Evolutionary conservation across 768 basidiomycete genomes (phyloP).

Genomic region (Neoboletus brunneissimus): DNA sequence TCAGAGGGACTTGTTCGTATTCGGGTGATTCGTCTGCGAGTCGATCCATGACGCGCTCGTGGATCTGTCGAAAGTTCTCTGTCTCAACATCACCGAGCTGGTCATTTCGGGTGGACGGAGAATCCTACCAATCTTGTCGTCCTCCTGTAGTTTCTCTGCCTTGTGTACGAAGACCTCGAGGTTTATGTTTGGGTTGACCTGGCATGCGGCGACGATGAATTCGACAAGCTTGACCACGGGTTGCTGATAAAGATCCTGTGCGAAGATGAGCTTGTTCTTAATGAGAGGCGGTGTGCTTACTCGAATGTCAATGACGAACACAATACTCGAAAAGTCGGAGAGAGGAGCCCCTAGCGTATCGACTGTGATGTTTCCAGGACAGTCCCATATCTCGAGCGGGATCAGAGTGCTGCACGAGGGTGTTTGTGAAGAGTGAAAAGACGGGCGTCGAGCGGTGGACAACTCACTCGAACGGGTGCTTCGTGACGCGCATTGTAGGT

Average conservation of each 20-base stretch:
- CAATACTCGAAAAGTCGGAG: conserved; percentile 76
- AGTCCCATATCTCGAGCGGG: conserved; percentile 94
- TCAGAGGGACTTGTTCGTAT: conserved; percentile 73
- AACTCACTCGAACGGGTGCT: conserved; percentile 78
- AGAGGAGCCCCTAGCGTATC: conserved; percentile 76
- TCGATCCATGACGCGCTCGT: conserved; percentile 81
- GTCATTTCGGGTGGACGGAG: not conserved
- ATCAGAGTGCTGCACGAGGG: conserved; percentile 68
- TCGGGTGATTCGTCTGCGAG: conserved; percentile 74
- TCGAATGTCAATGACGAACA: conserved; percentile 95
- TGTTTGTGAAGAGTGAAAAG: not conserved
- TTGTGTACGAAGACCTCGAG: conserved; percentile 96
- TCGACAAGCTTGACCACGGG: conserved; percentile 80
- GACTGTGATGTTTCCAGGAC: conserved; percentile 80
- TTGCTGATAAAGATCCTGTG: conserved; percentile 78
- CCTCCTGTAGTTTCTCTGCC: conserved; percentile 86
- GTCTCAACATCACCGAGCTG: conserved; percentile 5
- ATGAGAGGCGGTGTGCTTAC: conserved; percentile 39
- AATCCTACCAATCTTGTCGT: conserved; percentile 79
- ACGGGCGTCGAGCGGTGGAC: not conserved
- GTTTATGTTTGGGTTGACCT: conserved; percentile 70
- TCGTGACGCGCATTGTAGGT: conserved; percentile 74
- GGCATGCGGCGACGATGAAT: conserved; percentile 73
- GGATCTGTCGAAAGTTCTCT: conserved; percentile 93
- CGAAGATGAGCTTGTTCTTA: conserved; percentile 1